Evolutionary conservation across 805 yeast species (phyloP), one percentile per base, ranked within the genome.

Genomic region (Teunomyces gatunensis): DNA sequence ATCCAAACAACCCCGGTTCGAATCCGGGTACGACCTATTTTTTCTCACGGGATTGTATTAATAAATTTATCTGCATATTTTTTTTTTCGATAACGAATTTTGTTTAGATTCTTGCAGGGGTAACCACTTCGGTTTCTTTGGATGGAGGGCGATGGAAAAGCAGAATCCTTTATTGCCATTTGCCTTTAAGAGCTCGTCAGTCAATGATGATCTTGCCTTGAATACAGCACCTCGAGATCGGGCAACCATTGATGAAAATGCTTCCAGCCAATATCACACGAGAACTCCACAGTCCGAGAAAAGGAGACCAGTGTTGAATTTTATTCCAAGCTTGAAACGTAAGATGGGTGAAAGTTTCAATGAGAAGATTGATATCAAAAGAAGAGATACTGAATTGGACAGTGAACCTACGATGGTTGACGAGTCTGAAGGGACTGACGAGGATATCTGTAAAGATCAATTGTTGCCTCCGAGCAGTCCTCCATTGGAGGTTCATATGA

Each of bases 1-100:
- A 82, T 82, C 87, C 87, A 79, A 68, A 74, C 82, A 80, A 82
- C 87, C 85, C 86, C 86, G 81, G 87, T 82, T 82, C 87, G 87
- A 82, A 80, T 80, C 86, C 86, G 87, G 86, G 87, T 79, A 79
- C 79, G 87, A 81, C 85, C 86, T 81, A 9, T 23, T 25, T 6
- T 23, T 12, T 23, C 18, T 18, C 39, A 17, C 25, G 39, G 17
- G 25, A 18, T n/a, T n/a, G n/a, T 20, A 35, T 15, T 25, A 7
- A 23, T n/a, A 36, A 23, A 15, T 27, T 23, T 36, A 15, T 37
- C 5, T 6, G 6, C 4, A 7, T 18, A 20, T 2, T 21, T 18
- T 20, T 35, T 35, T 35, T 18, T 35, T 21, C 25, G 23, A 35
- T 18, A 18, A 35, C n/a, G 7, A 9, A 23, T 23, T 23, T 23